Evolutionary conservation across 2,329 filamentous ascomycete genomes (phyloP).

Genomic region (Penicillium sp.): DNA sequence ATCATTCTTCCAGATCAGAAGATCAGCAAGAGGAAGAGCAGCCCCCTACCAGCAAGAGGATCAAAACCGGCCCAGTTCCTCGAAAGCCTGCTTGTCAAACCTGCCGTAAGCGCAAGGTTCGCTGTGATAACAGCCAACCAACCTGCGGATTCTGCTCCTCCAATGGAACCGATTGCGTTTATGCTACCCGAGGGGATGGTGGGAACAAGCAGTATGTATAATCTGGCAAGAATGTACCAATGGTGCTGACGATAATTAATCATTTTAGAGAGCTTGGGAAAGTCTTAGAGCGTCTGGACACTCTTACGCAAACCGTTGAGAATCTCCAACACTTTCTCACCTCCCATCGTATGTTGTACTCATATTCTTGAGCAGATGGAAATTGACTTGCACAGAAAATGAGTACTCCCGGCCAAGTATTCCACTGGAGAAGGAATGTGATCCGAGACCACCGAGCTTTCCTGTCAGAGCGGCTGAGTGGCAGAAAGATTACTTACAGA

Average conservation of each 20-base stretch:
- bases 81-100: conserved; percentile 27
- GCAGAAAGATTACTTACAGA: conserved; percentile 24
- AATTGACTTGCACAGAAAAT: background rate
- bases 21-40: conserved; percentile 38
- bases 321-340: background rate
- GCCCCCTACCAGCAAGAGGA: background rate
- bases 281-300: conserved; percentile 19
- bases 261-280: conserved; percentile 1
- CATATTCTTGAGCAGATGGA: background rate
- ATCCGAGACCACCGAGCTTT: conserved; percentile 1
- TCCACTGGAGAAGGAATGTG: background rate
- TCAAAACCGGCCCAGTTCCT: background rate
- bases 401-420: background rate
- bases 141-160: conserved; percentile 21
- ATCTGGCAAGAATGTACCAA: background rate
- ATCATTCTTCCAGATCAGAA: conserved; percentile 34
- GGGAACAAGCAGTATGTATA: background rate
- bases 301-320: conserved; percentile 9
- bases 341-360: background rate
- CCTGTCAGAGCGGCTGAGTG: conserved; percentile 1
- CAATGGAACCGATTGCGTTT: conserved; percentile 24
- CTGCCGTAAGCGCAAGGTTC: conserved; percentile 30
- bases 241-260: background rate
- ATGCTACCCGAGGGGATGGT: conserved; percentile 13
- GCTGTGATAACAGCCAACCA: conserved; percentile 28